These are phyloP conservation scores for Kwoniella europaea DNA, from an alignment of 768 basidiomycete genomes.

Conservation along the genomic window DNA sequence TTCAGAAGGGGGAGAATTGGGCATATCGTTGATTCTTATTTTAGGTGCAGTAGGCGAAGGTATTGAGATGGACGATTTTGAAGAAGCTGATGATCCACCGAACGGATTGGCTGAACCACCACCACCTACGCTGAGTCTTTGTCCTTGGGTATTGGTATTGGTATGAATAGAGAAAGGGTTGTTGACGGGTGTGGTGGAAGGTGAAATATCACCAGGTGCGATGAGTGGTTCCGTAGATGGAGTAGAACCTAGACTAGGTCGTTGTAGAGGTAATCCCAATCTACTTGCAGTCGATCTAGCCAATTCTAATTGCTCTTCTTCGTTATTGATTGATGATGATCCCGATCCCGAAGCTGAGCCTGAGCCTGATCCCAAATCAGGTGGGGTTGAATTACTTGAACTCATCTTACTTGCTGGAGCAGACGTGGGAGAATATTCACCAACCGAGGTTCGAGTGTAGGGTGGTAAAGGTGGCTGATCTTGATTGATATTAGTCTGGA, in stretches of 20 bases:
- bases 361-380: background rate
- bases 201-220: constrained; percentile 1
- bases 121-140: background rate
- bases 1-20: constrained; percentile 23
- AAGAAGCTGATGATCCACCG: background rate
- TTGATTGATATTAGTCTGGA: background rate
- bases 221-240: constrained; percentile 22
- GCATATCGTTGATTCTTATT: constrained; percentile 30
- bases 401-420: background rate
- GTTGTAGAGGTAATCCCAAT: constrained; percentile 19
- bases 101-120: background rate
- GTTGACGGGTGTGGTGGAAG: background rate
- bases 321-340: background rate
- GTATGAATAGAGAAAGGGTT: constrained; percentile 1
- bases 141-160: background rate
- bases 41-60: constrained; percentile 17
- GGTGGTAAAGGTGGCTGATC: constrained; percentile 15
- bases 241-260: constrained; percentile 23
- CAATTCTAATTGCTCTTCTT: background rate
- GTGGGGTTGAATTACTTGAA: constrained; percentile 1
- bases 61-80: background rate
- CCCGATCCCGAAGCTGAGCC: constrained; percentile 3
- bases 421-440: constrained; percentile 18
- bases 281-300: background rate
- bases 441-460: background rate